Percentiles rank a stretch among this genome's conserved stretches.
Conservation (phyloP, 1,139 yeast genomes). For the Pichia sp. region DNA sequence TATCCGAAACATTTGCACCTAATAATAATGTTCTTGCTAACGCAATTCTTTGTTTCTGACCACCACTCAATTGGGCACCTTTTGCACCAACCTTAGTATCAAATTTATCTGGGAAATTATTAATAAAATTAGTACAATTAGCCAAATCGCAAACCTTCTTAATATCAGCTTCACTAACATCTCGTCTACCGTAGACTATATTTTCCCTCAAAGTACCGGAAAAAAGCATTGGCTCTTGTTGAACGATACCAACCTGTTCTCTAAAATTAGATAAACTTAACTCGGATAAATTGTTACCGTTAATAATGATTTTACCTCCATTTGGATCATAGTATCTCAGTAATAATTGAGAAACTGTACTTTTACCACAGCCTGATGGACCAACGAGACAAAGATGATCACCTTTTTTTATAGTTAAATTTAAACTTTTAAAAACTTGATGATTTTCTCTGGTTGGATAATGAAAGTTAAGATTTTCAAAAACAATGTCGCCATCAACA, state of each 20-base stretch:
- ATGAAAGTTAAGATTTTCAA: slow-evolving; percentile 60
- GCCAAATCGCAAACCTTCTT: slow-evolving; percentile 69
- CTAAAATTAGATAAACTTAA: slow-evolving; percentile 71
- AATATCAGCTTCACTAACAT: slow-evolving; percentile 58
- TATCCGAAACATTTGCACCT: slow-evolving; percentile 20
- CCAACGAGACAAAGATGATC: slow-evolving; percentile 93
- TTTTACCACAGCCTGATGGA: slow-evolving; percentile 96
- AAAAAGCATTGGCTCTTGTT: slow-evolving; percentile 87
- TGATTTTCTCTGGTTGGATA: slow-evolving; percentile 86
- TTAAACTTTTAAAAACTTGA: slow-evolving; percentile 56
- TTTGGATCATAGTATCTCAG: slow-evolving; percentile 78
- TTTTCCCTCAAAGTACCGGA: slow-evolving; percentile 86
- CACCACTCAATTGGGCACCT: slow-evolving; percentile 83
- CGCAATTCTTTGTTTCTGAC: slow-evolving; percentile 80
- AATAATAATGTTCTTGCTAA: slow-evolving; percentile 76
- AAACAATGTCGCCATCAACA: slow-evolving; percentile 53
- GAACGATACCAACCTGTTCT: slow-evolving; percentile 72
- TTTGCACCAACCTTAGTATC: slow-evolving; percentile 84
- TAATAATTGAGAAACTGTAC: slow-evolving; percentile 76
- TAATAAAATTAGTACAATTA: slow-evolving; percentile 68
- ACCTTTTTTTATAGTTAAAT: slow-evolving; percentile 67
- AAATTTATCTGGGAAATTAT: slow-evolving; percentile 73
- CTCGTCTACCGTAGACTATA: slow-evolving; percentile 66
- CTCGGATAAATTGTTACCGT: slow-evolving; percentile 60
- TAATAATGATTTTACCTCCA: slow-evolving; percentile 59